phyloP scores from a whole-genome alignment of 148 eudicot species.

The Rhododendron ovatum region DNA sequence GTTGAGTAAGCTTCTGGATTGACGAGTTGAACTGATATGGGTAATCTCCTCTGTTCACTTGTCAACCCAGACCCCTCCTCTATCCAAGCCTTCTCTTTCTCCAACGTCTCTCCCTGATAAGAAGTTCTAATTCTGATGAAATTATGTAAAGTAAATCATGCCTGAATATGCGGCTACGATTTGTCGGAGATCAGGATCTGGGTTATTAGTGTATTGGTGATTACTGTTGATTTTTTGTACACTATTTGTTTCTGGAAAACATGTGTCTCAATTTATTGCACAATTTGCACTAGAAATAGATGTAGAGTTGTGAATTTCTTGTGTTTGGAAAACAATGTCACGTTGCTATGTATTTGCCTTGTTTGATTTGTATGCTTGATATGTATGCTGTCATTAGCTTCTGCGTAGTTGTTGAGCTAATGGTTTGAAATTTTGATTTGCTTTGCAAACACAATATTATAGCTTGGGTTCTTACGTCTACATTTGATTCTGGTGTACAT shows the following conservation, averaged over 20 bases:
- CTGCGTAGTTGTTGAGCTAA: not conserved
- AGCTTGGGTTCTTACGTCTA: not conserved
- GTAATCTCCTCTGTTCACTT: no score
- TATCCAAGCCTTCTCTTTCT: no score
- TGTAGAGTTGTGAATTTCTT: not conserved
- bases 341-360: not conserved
- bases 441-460: not conserved
- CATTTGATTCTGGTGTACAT: not conserved
- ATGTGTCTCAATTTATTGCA: not conserved
- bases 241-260: not conserved
- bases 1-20: constrained; percentile 51
- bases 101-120: no score
- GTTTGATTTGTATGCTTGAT: not conserved
- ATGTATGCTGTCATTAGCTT: not conserved
- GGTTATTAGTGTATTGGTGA: not conserved
- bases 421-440: not conserved
- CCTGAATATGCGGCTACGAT: not conserved
- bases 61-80: no score
- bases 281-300: not conserved
- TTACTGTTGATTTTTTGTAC: not conserved
- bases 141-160: not conserved
- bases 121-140: not conserved
- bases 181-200: not conserved
- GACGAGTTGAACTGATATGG: no score
- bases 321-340: not conserved